phyloP scores from a whole-genome alignment of 345 rosid species.

The Barbarea vulgaris region DNA sequence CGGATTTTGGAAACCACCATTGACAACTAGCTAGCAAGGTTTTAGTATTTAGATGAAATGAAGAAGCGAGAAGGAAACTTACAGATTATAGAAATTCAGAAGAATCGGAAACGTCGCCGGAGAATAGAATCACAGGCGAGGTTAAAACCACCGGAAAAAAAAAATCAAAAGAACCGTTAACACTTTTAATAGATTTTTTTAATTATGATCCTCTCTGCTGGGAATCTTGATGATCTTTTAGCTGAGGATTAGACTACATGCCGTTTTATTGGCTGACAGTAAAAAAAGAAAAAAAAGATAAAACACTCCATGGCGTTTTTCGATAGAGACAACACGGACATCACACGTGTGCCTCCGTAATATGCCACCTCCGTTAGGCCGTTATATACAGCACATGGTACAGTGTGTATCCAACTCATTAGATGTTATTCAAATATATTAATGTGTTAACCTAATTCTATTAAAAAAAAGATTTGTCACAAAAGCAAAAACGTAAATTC shows the following conservation, averaged over 20 bases:
- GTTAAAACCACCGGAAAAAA: background rate
- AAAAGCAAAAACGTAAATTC: too few species aligned
- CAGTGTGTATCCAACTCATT: too few species aligned
- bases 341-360: background rate
- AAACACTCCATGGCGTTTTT: background rate
- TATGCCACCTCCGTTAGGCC: background rate
- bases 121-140: background rate
- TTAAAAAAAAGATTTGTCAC: too few species aligned
- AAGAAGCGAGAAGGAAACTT: background rate
- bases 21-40: background rate
- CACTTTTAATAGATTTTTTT: background rate
- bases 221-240: background rate
- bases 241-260: background rate
- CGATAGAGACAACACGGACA: background rate
- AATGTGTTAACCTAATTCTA: too few species aligned
- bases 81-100: background rate
- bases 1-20: conserved; percentile 11
- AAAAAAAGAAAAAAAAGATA: background rate
- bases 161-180: background rate
- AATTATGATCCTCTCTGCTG: background rate
- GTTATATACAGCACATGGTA: too few species aligned
- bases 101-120: conserved; percentile 20
- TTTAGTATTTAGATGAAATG: background rate
- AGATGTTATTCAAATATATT: too few species aligned
- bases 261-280: background rate